Conservation (phyloP, 176 grass and related monocot genomes). For the Bolboschoenus planiculmis region DNA sequence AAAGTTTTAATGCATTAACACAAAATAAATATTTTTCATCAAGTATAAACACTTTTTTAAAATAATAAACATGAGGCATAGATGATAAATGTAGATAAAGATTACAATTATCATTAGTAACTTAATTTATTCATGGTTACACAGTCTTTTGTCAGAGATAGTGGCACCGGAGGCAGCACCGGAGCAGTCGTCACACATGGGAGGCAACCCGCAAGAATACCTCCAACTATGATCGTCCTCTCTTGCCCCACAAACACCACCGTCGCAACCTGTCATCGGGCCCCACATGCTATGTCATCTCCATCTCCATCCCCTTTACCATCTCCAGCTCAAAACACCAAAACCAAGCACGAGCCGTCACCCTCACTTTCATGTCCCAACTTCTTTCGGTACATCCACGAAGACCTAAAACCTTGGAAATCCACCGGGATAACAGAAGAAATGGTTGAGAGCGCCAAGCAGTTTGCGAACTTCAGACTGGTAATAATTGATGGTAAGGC, state of each 20-base stretch:
- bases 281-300: not conserved
- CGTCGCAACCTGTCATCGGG: not conserved
- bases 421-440: slow-evolving; percentile 48
- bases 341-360: not conserved
- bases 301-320: not conserved
- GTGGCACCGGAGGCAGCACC: not conserved
- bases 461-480: slow-evolving; percentile 43
- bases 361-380: slow-evolving; percentile 24
- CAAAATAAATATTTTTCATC: too few species aligned
- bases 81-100: too few species aligned
- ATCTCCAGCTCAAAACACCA: not conserved
- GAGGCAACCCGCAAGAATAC: not conserved
- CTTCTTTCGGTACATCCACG: slow-evolving; percentile 50
- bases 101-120: too few species aligned
- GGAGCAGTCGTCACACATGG: not conserved
- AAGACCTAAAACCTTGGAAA: slow-evolving; percentile 50
- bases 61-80: too few species aligned
- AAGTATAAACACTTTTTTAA: too few species aligned
- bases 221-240: not conserved
- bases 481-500: slow-evolving; percentile 37
- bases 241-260: not conserved
- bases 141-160: slow-evolving; percentile 5
- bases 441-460: slow-evolving; percentile 35
- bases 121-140: not conserved
- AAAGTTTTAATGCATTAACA: too few species aligned